Evolutionary conservation across 192 early-diverging fungal genomes (phyloP), one percentile per base, ranked within the genome.

Genomic region (Coemansia sp.): DNA sequence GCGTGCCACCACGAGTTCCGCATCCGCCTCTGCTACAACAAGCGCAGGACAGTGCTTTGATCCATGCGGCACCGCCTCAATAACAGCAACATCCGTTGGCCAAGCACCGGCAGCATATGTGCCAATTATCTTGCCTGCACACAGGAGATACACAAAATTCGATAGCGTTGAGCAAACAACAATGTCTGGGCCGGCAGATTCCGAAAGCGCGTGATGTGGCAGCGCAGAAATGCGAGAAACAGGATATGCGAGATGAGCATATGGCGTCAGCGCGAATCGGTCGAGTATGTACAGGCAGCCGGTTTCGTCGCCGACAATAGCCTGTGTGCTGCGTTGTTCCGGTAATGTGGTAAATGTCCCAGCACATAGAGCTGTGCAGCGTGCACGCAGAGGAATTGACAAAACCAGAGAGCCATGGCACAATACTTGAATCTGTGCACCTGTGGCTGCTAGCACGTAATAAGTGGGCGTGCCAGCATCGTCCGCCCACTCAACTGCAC

Each of bases 121-220:
- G 43, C 70, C 70, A 6, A 81, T 59, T 3, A 73, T 45, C 21
- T 70, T 40, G 23, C 50, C 50, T 19, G 47, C 56, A 54, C 76
- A 65, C 15, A 82, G 60, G 9, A 82, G 45, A 45, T 76, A 82
- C 7, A 82, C 43, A 16, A 63, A 56, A 39, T 77, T 72, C 10
- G 79, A 82, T 52, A 45, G 74, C 9, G 79, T 82, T 15, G 61
- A 58, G 32, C 79, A 82, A 0, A 82, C 53, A 5, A 82, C 75
- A 54, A 77, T 47, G 23, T 82, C 75, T 2, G 71, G 58, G 1
- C 74, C 79, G 6, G 54, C 67, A 4, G 32, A 45, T 4, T 50
- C 52, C 16, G 43, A 50, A 19, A 77, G 58, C 2, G 49, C 49
- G n/a, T 32, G 52, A 45, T 76, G 52, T 9, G 79, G 74, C 38